These are phyloP conservation scores for Alternaria dauci DNA, from an alignment of 2,329 filamentous ascomycete species.

Conservation along the genomic window DNA sequence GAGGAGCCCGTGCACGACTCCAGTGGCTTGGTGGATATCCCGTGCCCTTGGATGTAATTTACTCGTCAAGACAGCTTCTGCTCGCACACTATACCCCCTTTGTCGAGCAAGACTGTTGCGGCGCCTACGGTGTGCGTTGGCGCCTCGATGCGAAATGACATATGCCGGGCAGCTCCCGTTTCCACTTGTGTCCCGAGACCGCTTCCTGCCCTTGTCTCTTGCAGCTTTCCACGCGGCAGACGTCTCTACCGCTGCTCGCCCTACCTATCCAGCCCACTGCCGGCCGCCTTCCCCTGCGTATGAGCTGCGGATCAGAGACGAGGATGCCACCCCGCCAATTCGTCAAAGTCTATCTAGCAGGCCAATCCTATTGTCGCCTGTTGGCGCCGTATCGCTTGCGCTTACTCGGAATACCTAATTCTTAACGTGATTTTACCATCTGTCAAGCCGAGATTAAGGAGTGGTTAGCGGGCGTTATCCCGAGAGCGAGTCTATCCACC, in stretches of 20 bases:
- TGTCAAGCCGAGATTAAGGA: conserved; percentile 52
- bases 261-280: conserved; percentile 29
- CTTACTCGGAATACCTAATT: conserved; percentile 35
- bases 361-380: conserved; percentile 47
- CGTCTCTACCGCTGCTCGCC: conserved; percentile 27
- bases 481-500: conserved; percentile 25
- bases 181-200: conserved; percentile 28
- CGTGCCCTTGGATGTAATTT: conserved; percentile 38
- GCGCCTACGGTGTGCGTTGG: conserved; percentile 42
- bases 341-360: conserved; percentile 25
- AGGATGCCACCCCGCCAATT: conserved; percentile 36
- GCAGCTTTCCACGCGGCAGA: conserved; percentile 31
- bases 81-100: conserved; percentile 29
- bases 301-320: conserved; percentile 33
- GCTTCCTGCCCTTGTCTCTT: conserved; percentile 25
- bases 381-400: conserved; percentile 45
- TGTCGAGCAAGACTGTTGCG: conserved; percentile 26
- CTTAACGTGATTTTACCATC: conserved; percentile 28
- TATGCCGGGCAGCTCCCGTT: conserved; percentile 31
- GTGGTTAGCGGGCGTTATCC: conserved; percentile 41
- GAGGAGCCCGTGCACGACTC: conserved; percentile 31
- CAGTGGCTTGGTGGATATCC: conserved; percentile 32
- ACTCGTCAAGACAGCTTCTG: conserved; percentile 17
- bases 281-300: conserved; percentile 40
- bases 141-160: conserved; percentile 43